Base-by-base conservation (phyloP, 345 rosid species). In the Ceriops zippeliana region DNA sequence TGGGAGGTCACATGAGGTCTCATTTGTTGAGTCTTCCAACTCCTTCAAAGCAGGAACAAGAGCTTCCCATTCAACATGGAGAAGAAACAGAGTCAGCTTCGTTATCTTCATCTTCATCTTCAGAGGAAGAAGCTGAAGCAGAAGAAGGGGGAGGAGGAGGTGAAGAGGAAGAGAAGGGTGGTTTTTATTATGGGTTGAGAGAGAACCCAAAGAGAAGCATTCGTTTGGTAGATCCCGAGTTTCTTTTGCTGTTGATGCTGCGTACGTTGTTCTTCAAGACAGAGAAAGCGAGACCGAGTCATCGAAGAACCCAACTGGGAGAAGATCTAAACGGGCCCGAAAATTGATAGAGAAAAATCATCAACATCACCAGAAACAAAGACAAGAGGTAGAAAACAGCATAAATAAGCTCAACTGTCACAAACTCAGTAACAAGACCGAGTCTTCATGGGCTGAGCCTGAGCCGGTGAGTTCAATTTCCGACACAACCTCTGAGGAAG, bases 1-100 rank as follows among this genome's bases (percentile, higher is more conserved):
- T 91, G 66, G 89, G 90, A 46, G 92, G 92, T 52, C 97, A 90
- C 75, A 89, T 90, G 91, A 83, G 86, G 87, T 86, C 98, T 73
- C 97, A 91, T 77, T 76, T 84, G 85, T 71, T 83, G 57, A 86
- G 61, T 72, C 86, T 81, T 76, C 82, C 90, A 2, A 68, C 79
- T 73, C 78, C 76, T 78, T 28, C 61, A 52, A 47, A 83, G 71
- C 52, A 75, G 63, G 21, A 70, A 32, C 67, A 57, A 24, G 53
- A 28, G 10, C 70, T 6, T 22, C 67, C 71, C 49, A 76, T 71
- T 80, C 88, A 81, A 80, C 83, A 73, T 68, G 65, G 78, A 62
- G 65, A 71, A 24, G 85, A 79, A 8, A 76, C 81, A 2, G 84
- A 71, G 65, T 84, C 83, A 1, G 79, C 83, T 7, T 82, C 86